phyloP scores from a whole-genome alignment of 2,329 filamentous ascomycete species.

The Calcarisporium arbuscula region DNA sequence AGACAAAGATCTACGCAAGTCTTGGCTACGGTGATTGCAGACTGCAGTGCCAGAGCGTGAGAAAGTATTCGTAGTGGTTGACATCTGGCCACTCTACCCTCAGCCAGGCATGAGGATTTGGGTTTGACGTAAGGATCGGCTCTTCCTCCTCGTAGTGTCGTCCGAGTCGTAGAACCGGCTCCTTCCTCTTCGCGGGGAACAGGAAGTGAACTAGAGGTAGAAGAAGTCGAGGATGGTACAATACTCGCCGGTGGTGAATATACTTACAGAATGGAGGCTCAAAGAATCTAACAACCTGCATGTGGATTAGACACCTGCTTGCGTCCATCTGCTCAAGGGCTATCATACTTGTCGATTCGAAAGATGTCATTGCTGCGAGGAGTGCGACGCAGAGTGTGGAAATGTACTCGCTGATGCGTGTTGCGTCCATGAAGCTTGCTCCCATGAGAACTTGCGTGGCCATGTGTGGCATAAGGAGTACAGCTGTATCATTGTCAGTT shows the following conservation, averaged over 20 bases:
- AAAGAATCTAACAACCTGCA: constrained; percentile 63
- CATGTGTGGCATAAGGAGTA: constrained; percentile 60
- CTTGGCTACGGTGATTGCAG: constrained; percentile 49
- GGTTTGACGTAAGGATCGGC: constrained; percentile 57
- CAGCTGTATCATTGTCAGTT: constrained; percentile 38
- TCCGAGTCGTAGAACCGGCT: constrained; percentile 58
- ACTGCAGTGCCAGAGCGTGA: constrained; percentile 47
- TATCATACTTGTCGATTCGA: constrained; percentile 36
- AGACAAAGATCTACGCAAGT: constrained; percentile 54
- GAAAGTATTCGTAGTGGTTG: constrained; percentile 57
- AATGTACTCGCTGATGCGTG: constrained; percentile 63
- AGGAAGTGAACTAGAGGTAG: constrained; percentile 48
- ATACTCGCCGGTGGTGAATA: background rate
- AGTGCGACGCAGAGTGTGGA: constrained; percentile 36
- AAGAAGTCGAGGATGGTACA: no score
- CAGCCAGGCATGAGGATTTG: constrained; percentile 53
- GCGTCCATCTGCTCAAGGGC: constrained; percentile 42
- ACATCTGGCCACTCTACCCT: constrained; percentile 51
- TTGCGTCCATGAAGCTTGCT: constrained; percentile 59
- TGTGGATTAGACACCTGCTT: constrained; percentile 67
- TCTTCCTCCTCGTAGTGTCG: constrained; percentile 35
- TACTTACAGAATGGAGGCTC: constrained; percentile 56
- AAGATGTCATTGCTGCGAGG: constrained; percentile 36
- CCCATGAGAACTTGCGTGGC: constrained; percentile 61
- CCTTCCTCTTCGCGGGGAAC: constrained; percentile 51